These are phyloP conservation scores for Fusarium nurragi DNA, from an alignment of 2,329 filamentous ascomycete species.

Conservation along the genomic window DNA sequence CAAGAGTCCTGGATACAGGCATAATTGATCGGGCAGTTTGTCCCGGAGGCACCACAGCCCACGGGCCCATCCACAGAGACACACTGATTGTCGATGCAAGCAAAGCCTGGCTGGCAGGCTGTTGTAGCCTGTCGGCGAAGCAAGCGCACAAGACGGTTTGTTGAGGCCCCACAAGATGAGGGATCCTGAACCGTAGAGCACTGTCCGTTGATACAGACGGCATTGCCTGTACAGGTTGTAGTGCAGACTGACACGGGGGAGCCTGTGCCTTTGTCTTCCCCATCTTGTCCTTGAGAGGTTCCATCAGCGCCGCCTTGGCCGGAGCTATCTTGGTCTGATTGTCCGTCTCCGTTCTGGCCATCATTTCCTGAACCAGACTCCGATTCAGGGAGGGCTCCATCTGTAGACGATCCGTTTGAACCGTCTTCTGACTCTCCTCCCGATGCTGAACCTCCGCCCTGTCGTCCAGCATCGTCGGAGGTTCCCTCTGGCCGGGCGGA, in stretches of 20 bases:
- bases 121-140: slow-evolving; percentile 10
- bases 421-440: not conserved
- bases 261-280: not conserved
- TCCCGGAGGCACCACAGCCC: slow-evolving; percentile 11
- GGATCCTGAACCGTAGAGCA: slow-evolving; percentile 16
- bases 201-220: slow-evolving; percentile 10
- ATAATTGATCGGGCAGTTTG: slow-evolving; percentile 17
- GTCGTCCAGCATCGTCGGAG: not conserved
- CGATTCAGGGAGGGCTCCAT: not conserved
- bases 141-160: slow-evolving; percentile 3
- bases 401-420: not conserved
- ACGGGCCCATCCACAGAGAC: not conserved
- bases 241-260: not conserved
- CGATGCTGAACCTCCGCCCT: not conserved
- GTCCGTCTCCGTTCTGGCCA: too few relatives aligned
- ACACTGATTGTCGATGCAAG: slow-evolving; percentile 25
- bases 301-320: not conserved
- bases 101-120: slow-evolving; percentile 9
- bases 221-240: slow-evolving; percentile 2
- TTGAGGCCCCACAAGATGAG: slow-evolving; percentile 1
- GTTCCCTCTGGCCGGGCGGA: not conserved
- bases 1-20: slow-evolving; percentile 28
- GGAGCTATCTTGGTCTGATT: not conserved
- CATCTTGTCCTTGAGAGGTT: not conserved
- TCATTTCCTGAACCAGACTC: not conserved